Evolutionary conservation across 495 filamentous ascomycete genomes (phyloP), one percentile per base, ranked within the genome.

Genomic region (Aspergillus carlsbadensis): DNA sequence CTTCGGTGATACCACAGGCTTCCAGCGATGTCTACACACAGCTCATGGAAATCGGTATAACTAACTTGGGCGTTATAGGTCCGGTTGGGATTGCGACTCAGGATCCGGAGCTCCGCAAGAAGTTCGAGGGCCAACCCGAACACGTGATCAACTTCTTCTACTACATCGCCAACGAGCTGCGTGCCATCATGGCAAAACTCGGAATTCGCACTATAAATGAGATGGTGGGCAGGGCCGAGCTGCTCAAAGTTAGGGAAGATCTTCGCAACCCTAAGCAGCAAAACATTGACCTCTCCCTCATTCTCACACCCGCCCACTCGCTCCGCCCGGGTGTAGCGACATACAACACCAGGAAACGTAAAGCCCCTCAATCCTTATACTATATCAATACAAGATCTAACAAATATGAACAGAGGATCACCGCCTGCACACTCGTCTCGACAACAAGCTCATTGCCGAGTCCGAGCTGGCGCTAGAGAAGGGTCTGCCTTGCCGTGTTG

Each of bases 91-190:
- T 99, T 49, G 94, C 94, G 1, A 97, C 94, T 6, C 94, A 99
- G 67, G 95, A 99, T 63, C 90, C 91, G 6, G 91, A 95, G 65
- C 84, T 99, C 3, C 84, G 95, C 18, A 90, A 91, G 79, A 99
- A 97, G 77, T 98, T 99, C 74, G 81, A 83, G 39, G 95, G 94
- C 29, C 92, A 90, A 0, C 93, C 94, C 6, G 94, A 99, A 73
- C 91, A 99, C 67, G 94, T 96, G 42, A 99, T 99, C 73, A 99
- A 99, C 80, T 99, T 98, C 82, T 99, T 99, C 78, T 99, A 96
- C 76, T 99, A 99, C 64, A 81, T 99, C 44, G 86, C 95, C 58
- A 99, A 99, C 65, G 94, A 99, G 78, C 85, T 99, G 56, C 87
- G 94, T 59, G 92, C 94, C 15, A 97, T 99, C 74, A 98, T 99